Conservation (phyloP, 169 alveolate species). For the Plasmodium gallinaceum region DNA sequence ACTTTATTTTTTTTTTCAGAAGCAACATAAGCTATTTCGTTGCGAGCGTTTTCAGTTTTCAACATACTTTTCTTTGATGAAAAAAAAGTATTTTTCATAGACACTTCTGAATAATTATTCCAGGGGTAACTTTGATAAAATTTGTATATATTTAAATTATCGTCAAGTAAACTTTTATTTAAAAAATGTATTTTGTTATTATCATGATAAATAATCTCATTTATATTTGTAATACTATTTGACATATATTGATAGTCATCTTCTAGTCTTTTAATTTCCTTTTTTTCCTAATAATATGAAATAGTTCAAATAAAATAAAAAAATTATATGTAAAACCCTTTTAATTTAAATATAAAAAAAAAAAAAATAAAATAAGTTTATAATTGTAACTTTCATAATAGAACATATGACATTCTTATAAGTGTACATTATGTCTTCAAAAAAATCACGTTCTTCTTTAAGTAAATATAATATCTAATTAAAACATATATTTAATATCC, state of each 20-base stretch:
- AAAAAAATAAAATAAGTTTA: neutral
- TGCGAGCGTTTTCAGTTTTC: constrained; percentile 34
- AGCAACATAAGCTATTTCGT: constrained; percentile 38
- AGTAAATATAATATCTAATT: constrained; percentile 22
- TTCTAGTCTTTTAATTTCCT: constrained; percentile 36
- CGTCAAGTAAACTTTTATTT: constrained; percentile 54
- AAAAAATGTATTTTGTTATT: constrained; percentile 29
- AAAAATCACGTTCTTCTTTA: constrained; percentile 30
- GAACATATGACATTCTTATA: constrained; percentile 48
- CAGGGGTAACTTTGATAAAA: constrained; percentile 52
- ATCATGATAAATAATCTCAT: constrained; percentile 62
- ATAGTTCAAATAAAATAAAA: constrained; percentile 1
- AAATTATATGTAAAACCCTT: neutral
- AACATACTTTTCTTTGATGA: constrained; percentile 44
- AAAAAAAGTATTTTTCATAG: constrained; percentile 49
- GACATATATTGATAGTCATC: constrained; percentile 44
- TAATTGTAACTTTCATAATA: constrained; percentile 23
- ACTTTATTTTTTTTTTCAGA: constrained; percentile 7
- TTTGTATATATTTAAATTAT: constrained; percentile 24
- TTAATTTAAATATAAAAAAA: neutral
- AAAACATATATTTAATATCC: neutral
- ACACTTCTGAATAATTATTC: constrained; percentile 36
- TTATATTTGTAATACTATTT: constrained; percentile 27
- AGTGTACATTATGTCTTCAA: constrained; percentile 37
- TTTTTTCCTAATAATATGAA: constrained; percentile 17